Base-by-base conservation (phyloP, 2,329 filamentous ascomycete species). In the Nothopassalora personata region DNA sequence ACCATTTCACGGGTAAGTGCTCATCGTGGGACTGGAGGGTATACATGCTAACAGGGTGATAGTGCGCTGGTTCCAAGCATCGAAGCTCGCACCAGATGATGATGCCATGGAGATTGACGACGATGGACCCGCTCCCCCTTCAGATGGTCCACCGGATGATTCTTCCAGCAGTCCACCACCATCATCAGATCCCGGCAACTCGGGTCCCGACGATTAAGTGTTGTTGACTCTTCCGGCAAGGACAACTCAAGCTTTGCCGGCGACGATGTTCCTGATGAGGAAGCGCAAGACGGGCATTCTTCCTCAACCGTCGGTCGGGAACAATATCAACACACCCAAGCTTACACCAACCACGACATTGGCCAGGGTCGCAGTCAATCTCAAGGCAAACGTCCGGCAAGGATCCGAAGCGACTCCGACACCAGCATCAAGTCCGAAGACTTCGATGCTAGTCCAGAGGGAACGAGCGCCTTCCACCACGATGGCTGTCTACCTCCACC, bases 401-500 rank as follows among this genome's bases (percentile, higher is more conserved):
- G 30, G 34, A n/a, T 10, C 2, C 49, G 49, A 4, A 30, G 30
- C 30, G 30, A 19, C 30, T 51, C 49, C 27, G 18, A 9, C 27
- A 34, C n/a, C 49, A 51, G 49, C 30, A 51, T 51, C 30, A 51
- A 51, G n/a, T 51, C 49, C 49, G 49, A 51, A 18, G 15, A 19
- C 9, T 33, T 51, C 30, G 49, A 51, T 15, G 10, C 49, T 30
- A 30, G n/a, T 13, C 23, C 8, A 10, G 6, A 33, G 5, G 13
- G 19, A 18, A 27, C 8, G 19, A 49, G 46, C 18, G 28, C 18
- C 13, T 49, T 49, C 19, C 19, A 49, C n/a, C 49, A 51, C 30
- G 15, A 33, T 6, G 49, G 30, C 27, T 51, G 49, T 13, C 30
- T 18, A 1, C 28, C n/a, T 9, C 49, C 49, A 33, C 49, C 49